phyloP scores from a whole-genome alignment of 2,329 filamentous ascomycete genomes.

The Daldinia sp. region DNA sequence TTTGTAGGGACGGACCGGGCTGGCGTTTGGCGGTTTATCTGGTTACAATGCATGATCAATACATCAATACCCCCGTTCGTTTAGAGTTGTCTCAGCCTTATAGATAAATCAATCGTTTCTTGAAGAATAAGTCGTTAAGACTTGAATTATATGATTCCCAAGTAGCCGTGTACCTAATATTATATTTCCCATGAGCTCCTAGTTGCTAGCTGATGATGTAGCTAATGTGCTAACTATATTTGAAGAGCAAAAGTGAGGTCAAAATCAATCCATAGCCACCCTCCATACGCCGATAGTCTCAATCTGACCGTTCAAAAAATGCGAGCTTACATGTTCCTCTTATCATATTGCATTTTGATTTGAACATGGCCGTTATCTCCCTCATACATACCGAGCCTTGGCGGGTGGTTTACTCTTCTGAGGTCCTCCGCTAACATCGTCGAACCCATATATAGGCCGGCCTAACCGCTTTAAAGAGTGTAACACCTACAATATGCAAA shows the following conservation, averaged over 20 bases:
- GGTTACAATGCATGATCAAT: slow-evolving; percentile 31
- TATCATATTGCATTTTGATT: background rate
- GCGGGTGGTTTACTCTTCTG: background rate
- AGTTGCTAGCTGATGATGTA: background rate
- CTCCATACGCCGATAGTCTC: background rate
- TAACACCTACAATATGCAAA: slow-evolving; percentile 61
- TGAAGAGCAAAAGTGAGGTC: background rate
- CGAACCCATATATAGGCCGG: slow-evolving; percentile 69
- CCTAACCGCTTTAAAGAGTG: slow-evolving; percentile 63
- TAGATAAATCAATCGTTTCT: slow-evolving; percentile 21
- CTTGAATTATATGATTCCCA: background rate
- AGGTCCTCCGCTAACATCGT: slow-evolving; percentile 50
- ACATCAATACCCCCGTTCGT: slow-evolving; percentile 42
- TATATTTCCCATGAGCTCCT: background rate
- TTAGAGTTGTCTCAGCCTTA: slow-evolving; percentile 22
- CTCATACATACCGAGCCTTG: background rate
- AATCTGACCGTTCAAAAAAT: background rate
- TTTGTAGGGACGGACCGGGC: slow-evolving; percentile 10
- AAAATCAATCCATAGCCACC: background rate
- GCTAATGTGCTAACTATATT: background rate
- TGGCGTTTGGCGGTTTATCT: slow-evolving; percentile 19
- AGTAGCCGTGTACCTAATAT: background rate
- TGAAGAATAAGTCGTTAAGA: background rate
- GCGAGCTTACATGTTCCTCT: background rate
- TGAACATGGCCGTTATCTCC: background rate